Evolutionary conservation across 1,284 basidiomycete species (phyloP).

Genomic region (Fomes fomentarius): DNA sequence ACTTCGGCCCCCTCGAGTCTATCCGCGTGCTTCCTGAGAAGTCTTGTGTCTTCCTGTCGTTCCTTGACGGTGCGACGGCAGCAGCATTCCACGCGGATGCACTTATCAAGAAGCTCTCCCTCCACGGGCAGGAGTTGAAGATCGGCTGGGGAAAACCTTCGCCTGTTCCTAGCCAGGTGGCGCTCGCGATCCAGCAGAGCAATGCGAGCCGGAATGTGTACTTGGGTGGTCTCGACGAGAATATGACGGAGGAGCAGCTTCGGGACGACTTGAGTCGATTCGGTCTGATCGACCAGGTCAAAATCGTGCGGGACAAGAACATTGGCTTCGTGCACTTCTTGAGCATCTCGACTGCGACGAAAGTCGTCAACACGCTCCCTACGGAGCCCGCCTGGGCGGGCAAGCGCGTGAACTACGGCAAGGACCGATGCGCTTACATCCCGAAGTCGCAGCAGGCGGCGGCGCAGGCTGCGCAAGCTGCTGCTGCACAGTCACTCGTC

Average conservation of each 20-base stretch:
- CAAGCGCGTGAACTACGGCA: constrained; percentile 94
- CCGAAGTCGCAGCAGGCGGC: constrained; percentile 88
- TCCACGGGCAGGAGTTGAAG: constrained; percentile 93
- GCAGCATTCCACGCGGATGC: constrained; percentile 96
- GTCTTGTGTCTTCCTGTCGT: constrained; percentile 97
- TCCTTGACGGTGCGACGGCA: constrained; percentile 89
- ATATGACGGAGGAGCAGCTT: constrained; percentile 86
- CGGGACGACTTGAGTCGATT: constrained; percentile 87
- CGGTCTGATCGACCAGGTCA: constrained; percentile 97
- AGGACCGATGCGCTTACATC: constrained; percentile 94
- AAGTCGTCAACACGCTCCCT: constrained; percentile 90
- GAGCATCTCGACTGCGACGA: constrained; percentile 89
- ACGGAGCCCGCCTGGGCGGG: constrained; percentile 91
- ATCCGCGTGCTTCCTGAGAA: constrained; percentile 97
- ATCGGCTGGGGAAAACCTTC: constrained; percentile 96
- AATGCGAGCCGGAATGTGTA: constrained; percentile 95
- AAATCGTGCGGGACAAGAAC: constrained; percentile 97
- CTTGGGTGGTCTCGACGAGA: constrained; percentile 88
- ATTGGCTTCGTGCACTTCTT: constrained; percentile 98
- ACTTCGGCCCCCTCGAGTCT: constrained; percentile 96
- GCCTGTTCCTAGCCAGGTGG: constrained; percentile 83
- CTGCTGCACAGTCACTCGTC: constrained; percentile 80
- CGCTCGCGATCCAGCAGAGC: constrained; percentile 85
- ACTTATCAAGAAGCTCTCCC: constrained; percentile 86
- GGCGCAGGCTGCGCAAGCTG: constrained; percentile 79